phyloP scores from a whole-genome alignment of 257 asterid genomes.

The Echium plantagineum region DNA sequence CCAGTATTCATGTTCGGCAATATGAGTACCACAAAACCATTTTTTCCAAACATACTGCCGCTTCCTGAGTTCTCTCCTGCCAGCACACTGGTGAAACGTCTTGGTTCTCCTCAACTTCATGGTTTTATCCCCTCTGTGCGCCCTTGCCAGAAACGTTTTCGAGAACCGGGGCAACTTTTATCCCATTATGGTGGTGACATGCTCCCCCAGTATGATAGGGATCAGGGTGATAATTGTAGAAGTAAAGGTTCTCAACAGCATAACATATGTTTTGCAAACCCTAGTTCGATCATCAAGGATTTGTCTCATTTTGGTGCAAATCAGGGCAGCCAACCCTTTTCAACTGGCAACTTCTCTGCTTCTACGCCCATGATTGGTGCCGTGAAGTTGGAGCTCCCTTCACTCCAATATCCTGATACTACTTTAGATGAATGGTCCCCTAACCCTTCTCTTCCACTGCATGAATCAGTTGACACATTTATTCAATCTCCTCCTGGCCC shows the following conservation, averaged over 20 bases:
- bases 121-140: conserved; percentile 27
- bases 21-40: conserved; percentile 18
- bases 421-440: conserved; percentile 32
- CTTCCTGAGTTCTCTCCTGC: conserved; percentile 23
- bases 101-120: conserved; percentile 31
- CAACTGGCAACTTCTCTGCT: conserved; percentile 47
- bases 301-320: conserved; percentile 22
- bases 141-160: conserved; percentile 23
- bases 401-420: conserved; percentile 61
- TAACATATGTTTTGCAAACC: conserved; percentile 24
- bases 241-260: conserved; percentile 26
- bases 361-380: conserved; percentile 45
- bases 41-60: conserved; percentile 22
- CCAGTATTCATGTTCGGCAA: conserved; percentile 33
- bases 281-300: conserved; percentile 25
- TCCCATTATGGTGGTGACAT: conserved; percentile 21
- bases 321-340: conserved; percentile 30
- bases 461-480: conserved; percentile 33
- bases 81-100: conserved; percentile 22
- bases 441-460: conserved; percentile 19
- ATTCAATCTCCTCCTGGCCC: conserved; percentile 34
- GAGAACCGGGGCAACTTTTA: conserved; percentile 29
- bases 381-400: conserved; percentile 78
- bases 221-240: conserved; percentile 20
- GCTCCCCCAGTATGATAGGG: conserved; percentile 21